Percentiles rank a stretch among this genome's conserved stretches.
phyloP scores from a whole-genome alignment of 2,329 filamentous ascomycete species.

The Beauveria rudraprayagi region DNA sequence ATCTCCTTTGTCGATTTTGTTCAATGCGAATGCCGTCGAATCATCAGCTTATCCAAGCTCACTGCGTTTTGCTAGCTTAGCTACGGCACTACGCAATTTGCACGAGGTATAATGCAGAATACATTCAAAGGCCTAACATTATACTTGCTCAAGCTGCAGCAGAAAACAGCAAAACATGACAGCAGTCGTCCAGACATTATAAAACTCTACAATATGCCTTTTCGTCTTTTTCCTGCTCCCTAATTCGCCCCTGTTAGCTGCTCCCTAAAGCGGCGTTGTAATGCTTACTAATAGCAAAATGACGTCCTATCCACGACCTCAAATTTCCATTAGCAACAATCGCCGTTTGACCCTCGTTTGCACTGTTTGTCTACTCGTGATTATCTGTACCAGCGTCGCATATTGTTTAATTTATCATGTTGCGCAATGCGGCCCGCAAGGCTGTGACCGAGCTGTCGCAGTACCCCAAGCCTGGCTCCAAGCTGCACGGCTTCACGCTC shows the following conservation, averaged over 20 bases:
- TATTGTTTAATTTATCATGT: slow-evolving; percentile 29
- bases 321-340: neutral
- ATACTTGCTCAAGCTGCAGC: too few relatives aligned
- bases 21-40: too few relatives aligned
- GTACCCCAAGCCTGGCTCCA: slow-evolving; percentile 72
- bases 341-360: neutral
- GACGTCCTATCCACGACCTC: neutral
- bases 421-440: slow-evolving; percentile 46
- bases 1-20: too few relatives aligned
- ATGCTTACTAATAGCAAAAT: slow-evolving; percentile 9
- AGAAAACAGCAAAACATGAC: too few relatives aligned
- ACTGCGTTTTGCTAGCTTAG: too few relatives aligned
- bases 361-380: neutral
- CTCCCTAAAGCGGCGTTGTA: slow-evolving; percentile 4
- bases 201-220: too few relatives aligned
- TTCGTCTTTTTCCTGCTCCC: too few relatives aligned
- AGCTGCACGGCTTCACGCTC: slow-evolving; percentile 89
- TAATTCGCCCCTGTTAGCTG: neutral
- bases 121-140: too few relatives aligned
- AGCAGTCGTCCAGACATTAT: too few relatives aligned
- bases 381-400: neutral
- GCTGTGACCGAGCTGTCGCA: slow-evolving; percentile 69
- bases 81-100: too few relatives aligned
- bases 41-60: too few relatives aligned
- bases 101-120: too few relatives aligned